These are phyloP conservation scores for Trichoderma erinaceum DNA, from an alignment of 495 filamentous ascomycete genomes.

Conservation along the genomic window DNA sequence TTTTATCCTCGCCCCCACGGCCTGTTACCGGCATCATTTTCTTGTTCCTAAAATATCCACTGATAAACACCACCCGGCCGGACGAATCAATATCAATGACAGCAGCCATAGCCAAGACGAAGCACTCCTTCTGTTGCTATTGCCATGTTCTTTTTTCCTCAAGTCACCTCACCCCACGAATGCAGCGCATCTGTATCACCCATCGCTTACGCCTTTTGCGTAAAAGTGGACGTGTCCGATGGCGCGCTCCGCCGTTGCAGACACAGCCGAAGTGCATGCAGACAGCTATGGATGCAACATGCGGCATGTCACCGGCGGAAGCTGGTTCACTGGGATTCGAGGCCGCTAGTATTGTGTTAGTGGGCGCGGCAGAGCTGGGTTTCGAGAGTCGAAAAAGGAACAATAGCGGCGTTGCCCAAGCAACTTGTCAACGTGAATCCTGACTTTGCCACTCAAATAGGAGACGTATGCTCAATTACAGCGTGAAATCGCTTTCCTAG, in stretches of 20 bases:
- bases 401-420: not conserved
- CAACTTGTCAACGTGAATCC: not conserved
- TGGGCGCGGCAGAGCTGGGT: not conserved
- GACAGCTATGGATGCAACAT: not conserved
- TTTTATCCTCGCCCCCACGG: not conserved
- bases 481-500: no score
- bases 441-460: not conserved
- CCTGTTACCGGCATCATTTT: not conserved
- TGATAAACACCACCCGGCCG: not conserved
- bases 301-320: constrained; percentile 2
- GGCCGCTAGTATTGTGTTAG: not conserved
- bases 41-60: not conserved
- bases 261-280: constrained; percentile 3
- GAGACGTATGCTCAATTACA: not conserved
- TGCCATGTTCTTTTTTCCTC: not conserved
- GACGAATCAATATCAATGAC: not conserved
- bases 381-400: not conserved
- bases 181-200: not conserved
- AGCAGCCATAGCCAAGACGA: not conserved
- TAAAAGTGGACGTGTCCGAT: not conserved
- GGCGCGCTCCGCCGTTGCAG: not conserved
- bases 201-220: not conserved
- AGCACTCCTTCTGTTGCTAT: not conserved
- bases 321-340: not conserved
- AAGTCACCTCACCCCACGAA: no score